Conservation (phyloP, 306 rosid genomes). For the Vigna radiata region DNA sequence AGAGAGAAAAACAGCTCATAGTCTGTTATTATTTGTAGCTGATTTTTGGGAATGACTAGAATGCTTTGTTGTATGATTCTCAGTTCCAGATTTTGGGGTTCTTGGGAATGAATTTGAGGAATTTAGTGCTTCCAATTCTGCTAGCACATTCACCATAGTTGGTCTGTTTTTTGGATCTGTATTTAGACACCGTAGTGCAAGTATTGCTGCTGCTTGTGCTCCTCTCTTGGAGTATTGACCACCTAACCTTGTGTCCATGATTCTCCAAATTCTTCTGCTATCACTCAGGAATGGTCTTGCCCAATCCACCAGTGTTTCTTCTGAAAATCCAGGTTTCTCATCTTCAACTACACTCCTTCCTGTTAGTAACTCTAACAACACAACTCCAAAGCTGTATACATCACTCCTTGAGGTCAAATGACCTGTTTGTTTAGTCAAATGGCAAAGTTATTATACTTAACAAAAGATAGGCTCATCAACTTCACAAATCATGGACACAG, state of each 20-base stretch:
- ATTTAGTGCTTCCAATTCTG: slow-evolving; percentile 63
- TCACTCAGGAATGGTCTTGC: slow-evolving; percentile 77
- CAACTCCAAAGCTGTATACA: slow-evolving; percentile 91
- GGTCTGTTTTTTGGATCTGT: slow-evolving; percentile 77
- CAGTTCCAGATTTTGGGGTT: slow-evolving; percentile 46
- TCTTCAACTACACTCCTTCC: slow-evolving; percentile 72
- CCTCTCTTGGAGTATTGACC: slow-evolving; percentile 90
- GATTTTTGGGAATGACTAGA: slow-evolving; percentile 52
- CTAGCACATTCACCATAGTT: slow-evolving; percentile 66
- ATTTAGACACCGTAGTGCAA: slow-evolving; percentile 70
- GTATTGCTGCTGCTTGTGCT: slow-evolving; percentile 81
- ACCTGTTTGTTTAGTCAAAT: slow-evolving; percentile 57
- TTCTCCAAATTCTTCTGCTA: slow-evolving; percentile 67
- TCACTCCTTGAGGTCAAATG: slow-evolving; percentile 89
- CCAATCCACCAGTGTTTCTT: slow-evolving; percentile 88
- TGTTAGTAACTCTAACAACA: slow-evolving; percentile 76
- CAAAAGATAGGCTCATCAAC: not conserved
- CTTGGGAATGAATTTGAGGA: slow-evolving; percentile 54
- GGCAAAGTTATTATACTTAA: not conserved
- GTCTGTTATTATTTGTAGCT: slow-evolving; percentile 32
- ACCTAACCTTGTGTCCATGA: slow-evolving; percentile 82
- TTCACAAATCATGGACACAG: slow-evolving; percentile 11
- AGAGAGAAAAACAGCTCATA: slow-evolving; percentile 34
- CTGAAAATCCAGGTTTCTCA: slow-evolving; percentile 53
- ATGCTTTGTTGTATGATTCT: slow-evolving; percentile 44